Conservation (phyloP, 2,329 filamentous ascomycete species). For the Pseudogymnoascus sp. region DNA sequence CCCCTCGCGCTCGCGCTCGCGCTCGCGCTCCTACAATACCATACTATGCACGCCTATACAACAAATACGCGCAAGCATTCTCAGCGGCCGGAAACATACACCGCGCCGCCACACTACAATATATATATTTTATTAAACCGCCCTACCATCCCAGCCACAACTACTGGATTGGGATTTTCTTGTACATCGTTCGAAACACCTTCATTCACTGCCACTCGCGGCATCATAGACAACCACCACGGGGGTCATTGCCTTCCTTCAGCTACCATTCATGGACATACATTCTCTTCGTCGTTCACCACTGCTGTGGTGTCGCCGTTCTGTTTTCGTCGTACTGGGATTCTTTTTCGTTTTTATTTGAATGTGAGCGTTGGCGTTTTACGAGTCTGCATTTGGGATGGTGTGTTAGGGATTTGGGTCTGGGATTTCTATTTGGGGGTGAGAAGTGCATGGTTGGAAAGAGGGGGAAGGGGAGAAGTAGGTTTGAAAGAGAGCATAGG, state of each 20-base stretch:
- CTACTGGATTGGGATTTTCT: background rate
- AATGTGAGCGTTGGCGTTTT: background rate
- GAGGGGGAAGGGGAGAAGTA: background rate
- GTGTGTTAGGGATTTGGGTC: background rate
- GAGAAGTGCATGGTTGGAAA: background rate
- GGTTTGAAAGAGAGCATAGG: background rate
- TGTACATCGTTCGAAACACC: background rate
- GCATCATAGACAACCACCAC: background rate
- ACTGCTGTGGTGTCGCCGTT: background rate
- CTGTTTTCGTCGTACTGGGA: constrained; percentile 1
- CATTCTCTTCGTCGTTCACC: background rate
- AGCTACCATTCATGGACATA: constrained; percentile 1
- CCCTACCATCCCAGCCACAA: background rate
- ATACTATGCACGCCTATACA: background rate
- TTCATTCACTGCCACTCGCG: background rate
- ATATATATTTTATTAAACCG: background rate
- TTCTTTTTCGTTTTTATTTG: background rate
- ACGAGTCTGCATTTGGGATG: background rate
- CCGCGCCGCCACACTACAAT: background rate
- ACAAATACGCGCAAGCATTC: background rate
- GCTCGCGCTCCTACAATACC: background rate
- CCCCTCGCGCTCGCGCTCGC: too few species aligned
- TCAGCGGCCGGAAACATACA: background rate
- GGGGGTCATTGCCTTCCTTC: background rate
- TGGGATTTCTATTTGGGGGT: background rate